phyloP scores from a whole-genome alignment of 2,329 filamentous ascomycete species.

The Stachybotrys chlorohalonatus region DNA sequence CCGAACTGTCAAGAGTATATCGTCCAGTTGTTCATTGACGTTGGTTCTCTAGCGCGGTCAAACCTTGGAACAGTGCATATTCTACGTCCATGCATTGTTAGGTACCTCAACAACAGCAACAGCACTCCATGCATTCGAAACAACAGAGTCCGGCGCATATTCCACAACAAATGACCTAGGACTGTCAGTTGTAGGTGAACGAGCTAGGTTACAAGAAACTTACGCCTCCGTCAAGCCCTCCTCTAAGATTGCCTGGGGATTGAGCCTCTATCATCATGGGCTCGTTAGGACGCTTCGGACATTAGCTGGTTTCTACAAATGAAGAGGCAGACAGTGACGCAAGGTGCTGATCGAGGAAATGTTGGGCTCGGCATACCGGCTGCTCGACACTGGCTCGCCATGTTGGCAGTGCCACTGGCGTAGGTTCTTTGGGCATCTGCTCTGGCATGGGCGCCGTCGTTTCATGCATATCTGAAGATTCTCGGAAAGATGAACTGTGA shows the following conservation, averaged over 20 bases:
- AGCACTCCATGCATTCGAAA: slow-evolving; percentile 25
- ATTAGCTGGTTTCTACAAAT: neutral
- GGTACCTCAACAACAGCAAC: slow-evolving; percentile 17
- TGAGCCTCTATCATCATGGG: slow-evolving; percentile 23
- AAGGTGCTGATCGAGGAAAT: no score
- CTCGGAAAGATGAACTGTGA: neutral
- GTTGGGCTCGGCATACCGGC: slow-evolving; percentile 17
- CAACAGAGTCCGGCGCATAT: slow-evolving; percentile 30
- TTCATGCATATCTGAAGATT: neutral
- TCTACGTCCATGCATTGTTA: neutral
- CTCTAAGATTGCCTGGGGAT: slow-evolving; percentile 18
- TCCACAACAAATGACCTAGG: slow-evolving; percentile 29
- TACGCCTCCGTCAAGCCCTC: slow-evolving; percentile 21
- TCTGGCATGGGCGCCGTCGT: neutral
- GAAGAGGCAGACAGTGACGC: no score
- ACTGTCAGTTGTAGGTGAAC: slow-evolving; percentile 4
- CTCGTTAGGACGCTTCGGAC: slow-evolving; percentile 19
- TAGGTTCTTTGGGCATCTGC: slow-evolving; percentile 24
- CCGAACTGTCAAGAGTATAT: no score
- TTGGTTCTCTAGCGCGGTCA: no score
- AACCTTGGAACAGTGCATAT: no score
- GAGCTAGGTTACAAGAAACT: slow-evolving; percentile 7
- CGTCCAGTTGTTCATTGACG: no score
- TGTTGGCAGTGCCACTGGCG: slow-evolving; percentile 16
- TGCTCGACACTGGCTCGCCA: slow-evolving; percentile 20